phyloP scores from a whole-genome alignment of 225 moss, liverwort and hornwort genomes.

The Polytrichum commune region DNA sequence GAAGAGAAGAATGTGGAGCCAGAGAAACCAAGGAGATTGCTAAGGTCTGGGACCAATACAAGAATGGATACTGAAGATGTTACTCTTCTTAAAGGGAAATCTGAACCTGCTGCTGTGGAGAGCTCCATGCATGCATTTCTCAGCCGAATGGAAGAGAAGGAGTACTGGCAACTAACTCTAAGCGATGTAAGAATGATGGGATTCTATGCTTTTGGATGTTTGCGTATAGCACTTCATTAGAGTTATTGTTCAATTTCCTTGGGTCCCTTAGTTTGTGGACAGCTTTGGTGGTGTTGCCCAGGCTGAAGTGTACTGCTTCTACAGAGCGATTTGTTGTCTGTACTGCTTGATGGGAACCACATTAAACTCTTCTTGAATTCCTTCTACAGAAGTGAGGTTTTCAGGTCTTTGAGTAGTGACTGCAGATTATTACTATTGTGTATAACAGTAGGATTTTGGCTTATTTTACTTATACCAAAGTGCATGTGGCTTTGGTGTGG shows the following conservation, averaged over 20 bases:
- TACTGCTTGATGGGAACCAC: too few relatives aligned
- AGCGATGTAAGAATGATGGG: slow-evolving; percentile 53
- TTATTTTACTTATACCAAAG: slow-evolving; percentile 12
- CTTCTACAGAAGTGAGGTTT: too few relatives aligned
- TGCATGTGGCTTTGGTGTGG: slow-evolving; percentile 4
- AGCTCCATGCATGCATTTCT: slow-evolving; percentile 42
- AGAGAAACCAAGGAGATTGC: slow-evolving; percentile 41
- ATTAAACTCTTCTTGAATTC: too few relatives aligned
- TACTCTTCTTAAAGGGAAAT: slow-evolving; percentile 15
- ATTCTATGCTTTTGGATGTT: too few relatives aligned
- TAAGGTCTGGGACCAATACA: slow-evolving; percentile 29
- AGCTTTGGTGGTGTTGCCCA: too few relatives aligned
- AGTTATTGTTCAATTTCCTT: too few relatives aligned
- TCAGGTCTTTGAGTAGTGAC: too few relatives aligned
- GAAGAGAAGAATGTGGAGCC: slow-evolving; percentile 34
- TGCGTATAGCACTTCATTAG: too few relatives aligned
- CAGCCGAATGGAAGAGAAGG: slow-evolving; percentile 54
- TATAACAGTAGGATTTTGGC: neutral
- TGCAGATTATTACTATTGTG: neutral
- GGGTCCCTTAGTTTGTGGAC: too few relatives aligned
- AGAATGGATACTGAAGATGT: slow-evolving; percentile 34
- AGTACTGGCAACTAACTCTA: slow-evolving; percentile 79
- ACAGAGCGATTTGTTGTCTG: too few relatives aligned
- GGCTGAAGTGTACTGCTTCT: too few relatives aligned
- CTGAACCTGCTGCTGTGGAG: slow-evolving; percentile 33